A percentile compares a stretch with the other conserved stretches of the same genome.
These are phyloP conservation scores for Teratosphaeria epicoccoides DNA, from an alignment of 2,329 filamentous ascomycete genomes.

Conservation along the genomic window DNA sequence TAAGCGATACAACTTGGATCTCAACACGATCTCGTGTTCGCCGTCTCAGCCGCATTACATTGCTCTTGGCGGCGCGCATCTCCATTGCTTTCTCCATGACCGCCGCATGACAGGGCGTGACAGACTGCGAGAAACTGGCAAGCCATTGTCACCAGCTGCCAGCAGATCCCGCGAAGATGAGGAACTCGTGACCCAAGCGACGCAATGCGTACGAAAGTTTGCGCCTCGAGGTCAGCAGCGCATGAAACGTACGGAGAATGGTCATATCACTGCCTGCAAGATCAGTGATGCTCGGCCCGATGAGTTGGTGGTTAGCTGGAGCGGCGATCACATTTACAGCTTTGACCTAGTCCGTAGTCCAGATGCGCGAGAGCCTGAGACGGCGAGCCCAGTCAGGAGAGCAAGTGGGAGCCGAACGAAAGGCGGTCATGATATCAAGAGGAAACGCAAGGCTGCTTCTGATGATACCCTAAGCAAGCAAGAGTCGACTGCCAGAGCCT, in stretches of 20 bases:
- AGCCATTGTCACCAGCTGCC: slow-evolving; percentile 30
- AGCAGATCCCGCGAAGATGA: slow-evolving; percentile 34
- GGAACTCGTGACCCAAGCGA: slow-evolving; percentile 48
- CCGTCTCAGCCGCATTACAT: slow-evolving; percentile 59
- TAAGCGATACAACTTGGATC: slow-evolving; percentile 50
- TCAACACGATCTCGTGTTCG: slow-evolving; percentile 60
- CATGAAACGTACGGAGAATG: slow-evolving; percentile 45
- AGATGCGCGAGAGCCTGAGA: slow-evolving; percentile 33
- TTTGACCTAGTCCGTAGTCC: slow-evolving; percentile 53
- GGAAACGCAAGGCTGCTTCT: slow-evolving; percentile 1
- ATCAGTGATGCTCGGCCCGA: slow-evolving; percentile 59
- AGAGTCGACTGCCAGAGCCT: slow-evolving; percentile 30
- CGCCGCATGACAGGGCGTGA: slow-evolving; percentile 57
- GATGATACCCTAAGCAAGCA: slow-evolving; percentile 19
- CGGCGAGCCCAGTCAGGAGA: slow-evolving; percentile 17
- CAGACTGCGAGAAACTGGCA: slow-evolving; percentile 43
- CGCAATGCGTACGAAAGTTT: slow-evolving; percentile 55
- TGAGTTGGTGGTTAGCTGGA: slow-evolving; percentile 59
- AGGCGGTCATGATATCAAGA: slow-evolving; percentile 10
- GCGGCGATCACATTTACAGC: slow-evolving; percentile 48
- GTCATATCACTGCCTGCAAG: slow-evolving; percentile 60
- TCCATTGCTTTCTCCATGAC: slow-evolving; percentile 60
- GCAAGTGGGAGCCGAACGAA: slow-evolving; percentile 3
- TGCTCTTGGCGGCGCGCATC: slow-evolving; percentile 55
- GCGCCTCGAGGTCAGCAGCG: slow-evolving; percentile 49